phyloP scores from a whole-genome alignment of 306 rosid species.

The Hippophae rhamnoides region DNA sequence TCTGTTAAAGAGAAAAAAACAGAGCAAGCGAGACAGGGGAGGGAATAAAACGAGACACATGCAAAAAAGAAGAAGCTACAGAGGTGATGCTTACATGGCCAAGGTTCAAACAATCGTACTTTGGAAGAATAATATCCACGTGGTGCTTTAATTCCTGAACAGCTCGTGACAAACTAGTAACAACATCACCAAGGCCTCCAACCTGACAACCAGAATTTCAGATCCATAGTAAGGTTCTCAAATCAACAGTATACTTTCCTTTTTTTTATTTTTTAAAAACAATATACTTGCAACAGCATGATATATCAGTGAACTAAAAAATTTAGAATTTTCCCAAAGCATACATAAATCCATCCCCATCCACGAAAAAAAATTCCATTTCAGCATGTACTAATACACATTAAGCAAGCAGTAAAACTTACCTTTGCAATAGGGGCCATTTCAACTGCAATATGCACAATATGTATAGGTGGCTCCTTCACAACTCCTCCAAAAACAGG shows the following conservation, averaged over 20 bases:
- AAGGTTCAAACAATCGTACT: slow-evolving; percentile 81
- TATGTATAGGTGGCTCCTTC: slow-evolving; percentile 90
- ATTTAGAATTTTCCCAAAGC: neutral
- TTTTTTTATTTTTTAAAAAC: neutral
- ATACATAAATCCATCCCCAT: no score
- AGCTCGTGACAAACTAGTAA: slow-evolving; percentile 78
- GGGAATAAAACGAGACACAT: slow-evolving; percentile 4
- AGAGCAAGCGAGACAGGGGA: neutral
- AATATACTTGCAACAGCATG: neutral
- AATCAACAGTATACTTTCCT: neutral
- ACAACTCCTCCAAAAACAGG: slow-evolving; percentile 65
- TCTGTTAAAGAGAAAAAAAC: neutral
- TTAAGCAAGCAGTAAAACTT: slow-evolving; percentile 15
- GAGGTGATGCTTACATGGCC: slow-evolving; percentile 62
- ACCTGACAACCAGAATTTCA: slow-evolving; percentile 37
- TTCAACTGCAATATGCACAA: slow-evolving; percentile 86
- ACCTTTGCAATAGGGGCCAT: slow-evolving; percentile 99
- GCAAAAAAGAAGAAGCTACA: slow-evolving; percentile 16
- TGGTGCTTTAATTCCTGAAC: slow-evolving; percentile 71
- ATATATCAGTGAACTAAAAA: neutral
- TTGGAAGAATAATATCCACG: slow-evolving; percentile 73
- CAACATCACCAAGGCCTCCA: slow-evolving; percentile 95
- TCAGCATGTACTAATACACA: neutral
- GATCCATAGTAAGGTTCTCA: no score
- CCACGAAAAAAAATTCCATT: no score